Conservation (phyloP, 306 rosid genomes). For the Hippophae gyantsensis region DNA sequence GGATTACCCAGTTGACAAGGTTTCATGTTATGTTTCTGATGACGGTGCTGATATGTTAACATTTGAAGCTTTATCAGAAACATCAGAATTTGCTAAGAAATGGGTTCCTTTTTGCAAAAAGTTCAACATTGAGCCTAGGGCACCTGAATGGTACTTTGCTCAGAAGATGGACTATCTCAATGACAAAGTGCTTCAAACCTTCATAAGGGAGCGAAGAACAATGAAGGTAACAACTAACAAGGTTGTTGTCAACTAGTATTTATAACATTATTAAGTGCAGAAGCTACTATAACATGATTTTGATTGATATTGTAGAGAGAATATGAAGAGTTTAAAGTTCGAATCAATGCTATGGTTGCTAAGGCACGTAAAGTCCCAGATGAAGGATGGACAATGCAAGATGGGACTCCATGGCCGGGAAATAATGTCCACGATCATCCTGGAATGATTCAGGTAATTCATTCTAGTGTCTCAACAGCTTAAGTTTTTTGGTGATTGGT, state of each 20-base stretch:
- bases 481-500: no score
- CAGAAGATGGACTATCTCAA: slow-evolving; percentile 46
- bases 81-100: slow-evolving; percentile 63
- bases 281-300: background rate
- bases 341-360: slow-evolving; percentile 53
- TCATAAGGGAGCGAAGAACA: slow-evolving; percentile 62
- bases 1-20: slow-evolving; percentile 57
- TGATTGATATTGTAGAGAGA: slow-evolving; percentile 40
- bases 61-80: slow-evolving; percentile 56
- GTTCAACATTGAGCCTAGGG: slow-evolving; percentile 57
- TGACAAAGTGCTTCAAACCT: slow-evolving; percentile 48
- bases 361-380: slow-evolving; percentile 59
- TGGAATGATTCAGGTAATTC: slow-evolving; percentile 61
- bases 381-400: slow-evolving; percentile 76
- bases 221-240: slow-evolving; percentile 42
- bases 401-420: slow-evolving; percentile 75
- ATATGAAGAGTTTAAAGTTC: slow-evolving; percentile 62
- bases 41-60: slow-evolving; percentile 66
- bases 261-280: background rate
- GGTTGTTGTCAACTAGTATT: slow-evolving; percentile 3
- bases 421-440: slow-evolving; percentile 49
- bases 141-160: slow-evolving; percentile 59
- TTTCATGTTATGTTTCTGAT: slow-evolving; percentile 68
- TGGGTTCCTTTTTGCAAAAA: slow-evolving; percentile 74
- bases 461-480: background rate